Evolutionary conservation across 306 rosid species (phyloP), one percentile per base, ranked within the genome.

Genomic region (Potentilla sterilis): DNA sequence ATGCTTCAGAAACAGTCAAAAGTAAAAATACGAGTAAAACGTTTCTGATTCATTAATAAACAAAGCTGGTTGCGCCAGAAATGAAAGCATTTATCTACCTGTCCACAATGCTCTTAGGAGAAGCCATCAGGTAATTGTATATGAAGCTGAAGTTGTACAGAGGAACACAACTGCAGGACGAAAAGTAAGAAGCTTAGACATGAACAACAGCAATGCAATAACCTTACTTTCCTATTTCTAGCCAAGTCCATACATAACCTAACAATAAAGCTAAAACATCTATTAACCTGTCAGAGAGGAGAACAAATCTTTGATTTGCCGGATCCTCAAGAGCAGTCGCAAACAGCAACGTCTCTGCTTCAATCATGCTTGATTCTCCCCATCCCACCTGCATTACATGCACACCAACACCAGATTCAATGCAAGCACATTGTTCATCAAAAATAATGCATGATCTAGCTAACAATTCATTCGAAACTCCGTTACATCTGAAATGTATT

Each of bases 41-140:
- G 32, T 55, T 68, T 76, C 55, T 55, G 44, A 47, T 54, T 68
- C 16, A 4, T 75, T 80, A 42, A 76, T 81, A 70, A 86, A 67
- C 76, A 80, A 87, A 76, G 85, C 86, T 79, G 65, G 76, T 89
- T 87, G 83, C 89, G 84, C 85, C 92, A 79, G 81, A 81, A 79
- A 71, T 70, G 74, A 81, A 75, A 83, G 82, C 85, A 82, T 28
- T 13, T 90, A 86, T 86, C 90, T 87, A 95, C 99, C 97, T 95
- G 99, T 95, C 99, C 84, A 92, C 97, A 48, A 90, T 92, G 80
- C 99, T 95, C 88, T 78, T 88, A 22, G 88, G 87, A 78, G 99
- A 92, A 80, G 80, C 84, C 91, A 92, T 95, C 89, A 90, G 49
- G 67, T 92, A 95, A 81, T 78, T 84, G 88, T 95, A 95, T 78